Percentiles rank a stretch among this genome's conserved stretches.
These are phyloP conservation scores for Neonectria hederae DNA, from an alignment of 2,329 filamentous ascomycete species.

Conservation along the genomic window DNA sequence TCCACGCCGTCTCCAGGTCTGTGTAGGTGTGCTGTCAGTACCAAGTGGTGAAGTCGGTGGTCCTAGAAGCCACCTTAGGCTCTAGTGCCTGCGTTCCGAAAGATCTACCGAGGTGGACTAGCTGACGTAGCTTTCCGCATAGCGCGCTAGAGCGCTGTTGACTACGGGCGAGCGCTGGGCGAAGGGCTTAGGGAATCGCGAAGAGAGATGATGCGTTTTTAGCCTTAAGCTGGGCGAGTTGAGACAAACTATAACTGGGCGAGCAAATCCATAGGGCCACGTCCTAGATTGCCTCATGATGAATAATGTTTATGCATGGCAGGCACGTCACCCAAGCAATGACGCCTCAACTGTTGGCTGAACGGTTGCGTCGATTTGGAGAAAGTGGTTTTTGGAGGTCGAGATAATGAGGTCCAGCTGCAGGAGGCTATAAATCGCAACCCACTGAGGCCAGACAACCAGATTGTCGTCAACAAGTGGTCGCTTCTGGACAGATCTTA, in stretches of 20 bases:
- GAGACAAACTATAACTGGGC: constrained; percentile 23
- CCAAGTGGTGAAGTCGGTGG: constrained; percentile 19
- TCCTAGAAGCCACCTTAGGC: constrained; percentile 1
- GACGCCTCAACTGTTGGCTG: constrained; percentile 35
- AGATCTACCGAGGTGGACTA: constrained; percentile 13
- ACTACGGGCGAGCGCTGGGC: constrained; percentile 32
- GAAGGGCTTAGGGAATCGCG: constrained; percentile 25
- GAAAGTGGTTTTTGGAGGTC: constrained; percentile 31
- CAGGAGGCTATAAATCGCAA: constrained; percentile 26
- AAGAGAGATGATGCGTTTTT: constrained; percentile 39
- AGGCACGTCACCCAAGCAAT: constrained; percentile 25
- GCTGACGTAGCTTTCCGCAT: constrained; percentile 25
- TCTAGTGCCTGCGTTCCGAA: constrained; percentile 12
- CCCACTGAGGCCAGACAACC: constrained; percentile 29
- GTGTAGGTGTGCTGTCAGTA: neutral
- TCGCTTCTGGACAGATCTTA: constrained; percentile 16
- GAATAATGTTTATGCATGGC: constrained; percentile 1
- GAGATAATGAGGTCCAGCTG: constrained; percentile 29
- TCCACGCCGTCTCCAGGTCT: constrained; percentile 7
- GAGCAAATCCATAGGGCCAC: constrained; percentile 27
- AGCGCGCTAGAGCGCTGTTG: constrained; percentile 30
- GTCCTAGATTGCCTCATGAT: constrained; percentile 37
- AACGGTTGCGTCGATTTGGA: constrained; percentile 32
- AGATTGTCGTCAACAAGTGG: constrained; percentile 27
- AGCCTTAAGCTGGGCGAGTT: constrained; percentile 16